Evolutionary conservation across 2,329 filamentous ascomycete genomes (phyloP).

Genomic region (Orbilia quercus): DNA sequence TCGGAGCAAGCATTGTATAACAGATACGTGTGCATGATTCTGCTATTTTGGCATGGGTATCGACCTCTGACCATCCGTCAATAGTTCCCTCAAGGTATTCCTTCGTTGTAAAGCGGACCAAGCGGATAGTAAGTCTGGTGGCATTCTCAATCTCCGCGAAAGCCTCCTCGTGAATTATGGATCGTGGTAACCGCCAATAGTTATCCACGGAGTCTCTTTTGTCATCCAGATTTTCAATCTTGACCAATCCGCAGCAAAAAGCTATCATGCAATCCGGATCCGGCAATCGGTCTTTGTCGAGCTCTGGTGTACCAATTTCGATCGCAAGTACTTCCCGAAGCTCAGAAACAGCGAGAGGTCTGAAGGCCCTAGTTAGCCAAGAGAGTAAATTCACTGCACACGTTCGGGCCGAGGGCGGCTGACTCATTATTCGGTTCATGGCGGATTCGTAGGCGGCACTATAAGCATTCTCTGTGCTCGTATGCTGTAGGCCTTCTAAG

Average conservation of each 20-base stretch:
- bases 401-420: conserved; percentile 59
- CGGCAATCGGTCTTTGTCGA: conserved; percentile 39
- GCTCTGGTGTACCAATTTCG: not conserved
- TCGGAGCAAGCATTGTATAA: no score
- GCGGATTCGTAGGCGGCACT: conserved; percentile 4
- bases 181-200: no score
- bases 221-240: no score
- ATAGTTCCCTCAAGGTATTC: no score
- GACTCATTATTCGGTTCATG: conserved; percentile 56
- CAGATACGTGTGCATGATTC: no score
- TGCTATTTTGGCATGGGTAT: no score
- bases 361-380: not conserved
- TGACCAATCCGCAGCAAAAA: conserved; percentile 65
- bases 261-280: conserved; percentile 61
- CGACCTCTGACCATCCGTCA: no score
- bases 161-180: no score
- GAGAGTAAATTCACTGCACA: not conserved
- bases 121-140: no score
- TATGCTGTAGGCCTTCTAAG: not conserved
- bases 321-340: conserved; percentile 1
- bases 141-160: no score
- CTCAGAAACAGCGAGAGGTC: not conserved
- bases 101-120: no score
- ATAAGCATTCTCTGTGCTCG: conserved; percentile 1
- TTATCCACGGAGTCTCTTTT: no score